Evolutionary conservation across 2,329 filamentous ascomycete genomes (phyloP), one percentile per base, ranked within the genome.

Genomic region (Aspergillus oerlinghausenensis): DNA sequence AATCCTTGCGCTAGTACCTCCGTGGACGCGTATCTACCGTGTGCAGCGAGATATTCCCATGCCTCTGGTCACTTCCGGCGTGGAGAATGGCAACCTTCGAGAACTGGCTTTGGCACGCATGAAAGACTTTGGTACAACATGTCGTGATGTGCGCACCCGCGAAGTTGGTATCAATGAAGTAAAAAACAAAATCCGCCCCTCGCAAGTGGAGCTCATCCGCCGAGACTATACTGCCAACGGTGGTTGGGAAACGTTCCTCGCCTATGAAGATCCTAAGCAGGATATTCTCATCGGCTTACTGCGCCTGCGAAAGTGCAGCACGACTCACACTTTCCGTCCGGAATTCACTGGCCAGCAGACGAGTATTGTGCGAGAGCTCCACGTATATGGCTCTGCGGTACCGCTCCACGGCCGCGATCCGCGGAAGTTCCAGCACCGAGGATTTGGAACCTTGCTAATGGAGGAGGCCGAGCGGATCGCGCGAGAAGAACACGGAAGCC

Each of bases 31-130:
- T 60, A 99, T 99, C 68, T 99, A 99, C 78, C 91, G 94, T 58
- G 94, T 99, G 0, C 94, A 99, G 79, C 87, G 94, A 72, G 94
- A 99, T 76, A 99, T 99, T 57, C 94, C 94, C n/a, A 99, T 99
- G 94, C 94, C 94, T 0, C 82, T 99, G 25, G 95, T 99, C n/a
- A 97, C 94, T 0, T 96, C 93, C 0, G 94, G 94, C 43, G 94
- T 99, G 0, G 94, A 99, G 77, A 99, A 99, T 66, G 94, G 94
- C 59, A 99, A 99, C 71, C 79, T 99, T 42, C 87, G 94, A 60
- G 94, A 99, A 74, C 80, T 99, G 50, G 93, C 94, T 0, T 79
- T 99, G 55, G 92, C 92, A n/a, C 84, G 94, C 23, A 99, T 99
- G 95, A 97, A 97, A 75, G 94, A 99, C 72, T 97, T 99, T 65